Conservation (phyloP, 2,329 filamentous ascomycete genomes). For the Capronia coronata region DNA sequence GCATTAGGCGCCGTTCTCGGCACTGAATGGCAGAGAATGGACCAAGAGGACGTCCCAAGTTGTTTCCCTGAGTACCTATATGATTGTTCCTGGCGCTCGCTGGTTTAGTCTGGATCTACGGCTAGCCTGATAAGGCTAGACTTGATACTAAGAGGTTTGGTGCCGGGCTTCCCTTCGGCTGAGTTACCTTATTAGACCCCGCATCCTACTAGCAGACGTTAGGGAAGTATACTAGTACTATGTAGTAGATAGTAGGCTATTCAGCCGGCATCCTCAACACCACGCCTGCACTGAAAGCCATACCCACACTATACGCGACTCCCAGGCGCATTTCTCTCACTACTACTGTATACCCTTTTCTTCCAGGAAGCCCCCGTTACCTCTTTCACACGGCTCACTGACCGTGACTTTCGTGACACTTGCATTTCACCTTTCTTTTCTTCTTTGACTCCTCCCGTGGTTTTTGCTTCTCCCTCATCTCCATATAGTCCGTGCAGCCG, state of each 20-base stretch:
- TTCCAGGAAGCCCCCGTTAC: background rate
- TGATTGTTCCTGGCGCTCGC: no score
- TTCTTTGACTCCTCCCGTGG: background rate
- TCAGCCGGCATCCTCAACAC: background rate
- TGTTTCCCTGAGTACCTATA: no score
- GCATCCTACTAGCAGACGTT: no score
- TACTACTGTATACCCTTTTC: background rate
- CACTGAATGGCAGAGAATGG: background rate
- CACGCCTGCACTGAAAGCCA: background rate
- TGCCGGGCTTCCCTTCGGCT: conserved; percentile 1
- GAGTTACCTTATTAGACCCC: conserved; percentile 11
- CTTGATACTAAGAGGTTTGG: background rate
- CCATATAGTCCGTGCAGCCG: no score
- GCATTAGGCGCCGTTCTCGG: background rate
- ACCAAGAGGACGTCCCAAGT: background rate
- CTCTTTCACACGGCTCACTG: background rate
- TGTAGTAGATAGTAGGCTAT: no score
- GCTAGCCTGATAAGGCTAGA: background rate
- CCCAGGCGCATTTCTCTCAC: background rate
- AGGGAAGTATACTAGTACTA: no score
- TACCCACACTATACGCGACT: background rate
- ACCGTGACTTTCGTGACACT: background rate
- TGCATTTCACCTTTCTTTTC: background rate
- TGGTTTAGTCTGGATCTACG: background rate
- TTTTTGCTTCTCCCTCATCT: background rate